Percentiles rank a stretch among this genome's conserved stretches.
Conservation (phyloP, 116 monocot species). For the Phalaenopsis hybrid region DNA sequence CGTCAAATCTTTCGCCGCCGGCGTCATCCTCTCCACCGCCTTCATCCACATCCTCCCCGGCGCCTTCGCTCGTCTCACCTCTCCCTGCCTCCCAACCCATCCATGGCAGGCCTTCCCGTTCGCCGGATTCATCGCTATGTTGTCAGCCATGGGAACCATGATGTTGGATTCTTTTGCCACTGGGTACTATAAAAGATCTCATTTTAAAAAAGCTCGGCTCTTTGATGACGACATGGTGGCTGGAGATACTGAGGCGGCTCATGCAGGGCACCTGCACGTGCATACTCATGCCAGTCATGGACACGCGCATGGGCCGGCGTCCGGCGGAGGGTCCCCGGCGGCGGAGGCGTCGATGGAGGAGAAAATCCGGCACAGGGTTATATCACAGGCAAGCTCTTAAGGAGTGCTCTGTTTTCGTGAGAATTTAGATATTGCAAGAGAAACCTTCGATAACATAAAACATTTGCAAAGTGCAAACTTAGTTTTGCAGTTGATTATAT, state of each 20-base stretch:
- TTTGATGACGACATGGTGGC: conserved; percentile 2
- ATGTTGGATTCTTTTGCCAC: conserved; percentile 55
- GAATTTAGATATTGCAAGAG: background rate
- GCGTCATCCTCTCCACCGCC: conserved; percentile 68
- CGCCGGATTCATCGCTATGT: conserved; percentile 61
- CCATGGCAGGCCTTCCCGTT: conserved; percentile 67
- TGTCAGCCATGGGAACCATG: conserved; percentile 50
- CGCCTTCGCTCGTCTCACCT: conserved; percentile 36
- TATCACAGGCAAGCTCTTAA: conserved; percentile 27
- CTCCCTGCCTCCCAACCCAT: conserved; percentile 37
- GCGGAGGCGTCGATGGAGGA: background rate
- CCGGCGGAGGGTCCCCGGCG: background rate
- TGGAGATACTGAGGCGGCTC: background rate
- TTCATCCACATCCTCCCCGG: conserved; percentile 75
- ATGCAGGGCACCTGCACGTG: conserved; percentile 10
- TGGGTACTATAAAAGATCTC: conserved; percentile 29
- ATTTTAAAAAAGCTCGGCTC: conserved; percentile 19
- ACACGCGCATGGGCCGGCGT: conserved; percentile 14
- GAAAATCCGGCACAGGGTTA: conserved; percentile 29
- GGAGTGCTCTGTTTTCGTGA: background rate
- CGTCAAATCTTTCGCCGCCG: conserved; percentile 73
- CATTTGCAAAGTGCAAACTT: too few relatives aligned
- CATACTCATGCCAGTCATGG: conserved; percentile 14
- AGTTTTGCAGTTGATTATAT: background rate
- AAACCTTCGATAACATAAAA: too few relatives aligned